Base-by-base conservation (phyloP, 2,329 filamentous ascomycete species). In the Falciphora oryzae region DNA sequence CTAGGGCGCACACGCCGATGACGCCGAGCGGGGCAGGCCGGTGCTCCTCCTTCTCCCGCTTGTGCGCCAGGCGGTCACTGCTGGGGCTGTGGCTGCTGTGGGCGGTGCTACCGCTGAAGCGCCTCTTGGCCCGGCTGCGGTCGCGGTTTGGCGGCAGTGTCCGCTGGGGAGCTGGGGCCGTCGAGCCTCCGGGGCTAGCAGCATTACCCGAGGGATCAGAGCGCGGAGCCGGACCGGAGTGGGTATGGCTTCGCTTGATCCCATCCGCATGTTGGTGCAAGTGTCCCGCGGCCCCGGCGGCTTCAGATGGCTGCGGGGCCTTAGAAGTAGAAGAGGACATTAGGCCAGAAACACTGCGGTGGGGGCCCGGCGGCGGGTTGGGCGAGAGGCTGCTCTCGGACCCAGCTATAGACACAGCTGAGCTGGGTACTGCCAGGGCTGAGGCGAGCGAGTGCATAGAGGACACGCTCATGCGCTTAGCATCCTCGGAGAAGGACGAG, bases 1-100 rank as follows among this genome's bases (percentile, higher is more conserved):
- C 95, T 65, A 99, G 81, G 28, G 95, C 96, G 75, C 95, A 99
- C 13, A 99, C 92, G 63, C 95, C 95, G 72, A 99, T 97, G 61
- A 88, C 82, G 58, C 87, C 87, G 75, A 80, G 84, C 2, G 84
- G 82, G 4, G 85, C 81, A 13, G 85, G 84, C 74, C 86, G 88
- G 71, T 89, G 83, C 73, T 86, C 82, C 73, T 91, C 85, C 72
- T 83, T 85, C 71, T 89, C 83, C 67, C 82, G 80, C 68, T 81
- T 75, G 50, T 81, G 76, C 67, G 80, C 74, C 32, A 80, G 80
- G 64, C 88, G 80, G 64, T 94, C 91, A 69, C 88, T 90, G 68
- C 89, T 90, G 8, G 89, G 89, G 71, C 91, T 95, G 67, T 91
- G 86, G 73, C 89, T 95, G 77, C 90, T 95, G 56, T 89, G 86